Conservation (phyloP, 108 stramenopile species). For the Skeletonema tropicum region DNA sequence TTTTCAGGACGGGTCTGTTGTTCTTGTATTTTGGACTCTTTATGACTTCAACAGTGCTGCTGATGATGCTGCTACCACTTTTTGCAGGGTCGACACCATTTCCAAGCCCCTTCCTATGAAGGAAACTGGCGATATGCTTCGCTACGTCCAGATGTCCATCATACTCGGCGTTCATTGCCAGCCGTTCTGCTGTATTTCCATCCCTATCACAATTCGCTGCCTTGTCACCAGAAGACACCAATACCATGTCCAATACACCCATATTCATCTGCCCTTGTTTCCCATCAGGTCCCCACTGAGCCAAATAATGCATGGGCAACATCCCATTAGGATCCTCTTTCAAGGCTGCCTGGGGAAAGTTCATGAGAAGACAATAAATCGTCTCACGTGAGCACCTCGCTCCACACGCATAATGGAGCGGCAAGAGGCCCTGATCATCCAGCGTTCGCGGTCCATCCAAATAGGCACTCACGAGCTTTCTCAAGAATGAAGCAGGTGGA, state of each 20-base stretch:
- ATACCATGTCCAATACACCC: slow-evolving; percentile 74
- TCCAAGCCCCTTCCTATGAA: slow-evolving; percentile 20
- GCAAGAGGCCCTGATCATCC: slow-evolving; percentile 86
- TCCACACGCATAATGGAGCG: slow-evolving; percentile 88
- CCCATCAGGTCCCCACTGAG: slow-evolving; percentile 76
- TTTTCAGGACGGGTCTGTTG: background rate
- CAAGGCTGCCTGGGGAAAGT: slow-evolving; percentile 70
- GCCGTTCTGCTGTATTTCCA: slow-evolving; percentile 71
- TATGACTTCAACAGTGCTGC: slow-evolving; percentile 7
- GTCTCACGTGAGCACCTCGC: slow-evolving; percentile 70
- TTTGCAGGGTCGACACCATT: background rate
- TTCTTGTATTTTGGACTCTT: background rate
- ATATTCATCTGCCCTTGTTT: slow-evolving; percentile 22
- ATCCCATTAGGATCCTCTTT: slow-evolving; percentile 75
- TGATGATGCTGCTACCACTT: slow-evolving; percentile 5
- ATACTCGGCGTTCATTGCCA: slow-evolving; percentile 73
- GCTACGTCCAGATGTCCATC: slow-evolving; percentile 43
- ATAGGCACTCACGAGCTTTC: slow-evolving; percentile 64
- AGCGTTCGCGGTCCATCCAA: slow-evolving; percentile 65
- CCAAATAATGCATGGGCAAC: slow-evolving; percentile 84
- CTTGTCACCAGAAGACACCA: slow-evolving; percentile 73
- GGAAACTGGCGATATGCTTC: slow-evolving; percentile 24
- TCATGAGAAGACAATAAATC: slow-evolving; percentile 70
- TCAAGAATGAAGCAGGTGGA: slow-evolving; percentile 66
- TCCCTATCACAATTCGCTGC: slow-evolving; percentile 61